Evolutionary conservation across 805 yeast genomes (phyloP).

Genomic region (Cyberlindnera mississippiensis): DNA sequence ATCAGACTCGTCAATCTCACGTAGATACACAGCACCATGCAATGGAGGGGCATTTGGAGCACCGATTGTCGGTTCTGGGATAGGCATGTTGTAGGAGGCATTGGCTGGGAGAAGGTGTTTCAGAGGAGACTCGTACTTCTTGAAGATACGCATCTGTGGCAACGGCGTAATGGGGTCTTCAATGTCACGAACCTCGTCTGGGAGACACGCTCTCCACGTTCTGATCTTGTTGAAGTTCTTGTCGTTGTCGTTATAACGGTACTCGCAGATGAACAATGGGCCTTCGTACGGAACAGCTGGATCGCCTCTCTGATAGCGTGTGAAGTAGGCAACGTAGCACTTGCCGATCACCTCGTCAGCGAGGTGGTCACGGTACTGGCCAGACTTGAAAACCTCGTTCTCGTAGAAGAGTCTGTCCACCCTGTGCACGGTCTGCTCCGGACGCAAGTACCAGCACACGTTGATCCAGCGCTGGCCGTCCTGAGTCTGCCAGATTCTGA

Average conservation of each 20-base stretch:
- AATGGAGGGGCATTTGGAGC: slow-evolving; percentile 90
- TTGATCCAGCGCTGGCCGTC: slow-evolving; percentile 86
- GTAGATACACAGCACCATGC: slow-evolving; percentile 82
- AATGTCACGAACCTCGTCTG: slow-evolving; percentile 85
- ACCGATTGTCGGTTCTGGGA: slow-evolving; percentile 80
- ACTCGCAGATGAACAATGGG: slow-evolving; percentile 90
- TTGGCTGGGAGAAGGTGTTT: slow-evolving; percentile 70
- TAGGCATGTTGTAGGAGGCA: slow-evolving; percentile 67
- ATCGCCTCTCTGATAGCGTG: slow-evolving; percentile 92
- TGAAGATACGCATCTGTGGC: slow-evolving; percentile 60
- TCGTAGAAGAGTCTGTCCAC: slow-evolving; percentile 85
- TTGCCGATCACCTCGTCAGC: slow-evolving; percentile 88
- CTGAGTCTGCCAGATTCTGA: slow-evolving; percentile 82
- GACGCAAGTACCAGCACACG: slow-evolving; percentile 96
- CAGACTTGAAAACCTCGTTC: slow-evolving; percentile 94
- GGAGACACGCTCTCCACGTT: slow-evolving; percentile 98
- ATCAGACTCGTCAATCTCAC: slow-evolving; percentile 72
- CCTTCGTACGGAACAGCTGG: slow-evolving; percentile 78
- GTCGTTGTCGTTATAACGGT: slow-evolving; percentile 86
- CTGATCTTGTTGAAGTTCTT: slow-evolving; percentile 90
- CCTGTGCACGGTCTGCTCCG: slow-evolving; percentile 96
- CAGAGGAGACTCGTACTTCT: slow-evolving; percentile 81
- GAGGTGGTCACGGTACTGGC: slow-evolving; percentile 92
- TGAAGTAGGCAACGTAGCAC: slow-evolving; percentile 91
- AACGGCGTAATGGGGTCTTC: slow-evolving; percentile 81